Evolutionary conservation across 2,329 filamentous ascomycete species (phyloP), one percentile per base, ranked within the genome.

Genomic region (Curvularia verruculosa): DNA sequence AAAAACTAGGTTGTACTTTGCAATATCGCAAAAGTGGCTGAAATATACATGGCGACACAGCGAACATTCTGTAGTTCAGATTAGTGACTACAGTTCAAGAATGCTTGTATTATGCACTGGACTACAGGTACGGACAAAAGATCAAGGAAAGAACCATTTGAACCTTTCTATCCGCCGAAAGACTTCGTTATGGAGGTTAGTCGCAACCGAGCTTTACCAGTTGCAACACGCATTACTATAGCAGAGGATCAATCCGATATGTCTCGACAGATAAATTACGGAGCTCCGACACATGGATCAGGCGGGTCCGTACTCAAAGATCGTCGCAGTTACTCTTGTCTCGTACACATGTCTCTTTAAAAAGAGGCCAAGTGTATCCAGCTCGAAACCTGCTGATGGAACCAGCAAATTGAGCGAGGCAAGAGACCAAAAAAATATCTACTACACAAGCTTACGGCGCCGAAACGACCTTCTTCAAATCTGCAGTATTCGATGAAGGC

Each of bases 261-360:
- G 72, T 76, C 62, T 65, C 71, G 71, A 75, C 72, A 58, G 67
- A 75, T 73, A 69, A 76, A 76, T 76, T 76, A 75, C 74, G 66
- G 69, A 71, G 56, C 63, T 59, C 64, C 72, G 67, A 65, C 69
- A 72, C 65, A 64, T 59, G 60, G 47, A 50, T 28, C 60, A 64
- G 61, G 57, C 69, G 72, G 71, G 58, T 63, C 64, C 73, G 74
- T 75, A 77, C 74, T 77, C 74, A 77, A 77, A 75, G 66, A 75
- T 74, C 68, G 72, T 74, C 73, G 70, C 65, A 48, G 36, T 74
- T 66, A 46, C 51, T 77, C 70, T 77, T 65, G 74, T 77, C 74
- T 75, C 74, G 59, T 77, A 75, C 74, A 66, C 10, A 18, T 31
- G 29, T 31, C 26, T 45, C 45, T 26, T 12, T 26, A 43, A 23